Evolutionary conservation across 2,329 filamentous ascomycete species (phyloP), one percentile per base, ranked within the genome.

Genomic region (Alternaria burnsii): DNA sequence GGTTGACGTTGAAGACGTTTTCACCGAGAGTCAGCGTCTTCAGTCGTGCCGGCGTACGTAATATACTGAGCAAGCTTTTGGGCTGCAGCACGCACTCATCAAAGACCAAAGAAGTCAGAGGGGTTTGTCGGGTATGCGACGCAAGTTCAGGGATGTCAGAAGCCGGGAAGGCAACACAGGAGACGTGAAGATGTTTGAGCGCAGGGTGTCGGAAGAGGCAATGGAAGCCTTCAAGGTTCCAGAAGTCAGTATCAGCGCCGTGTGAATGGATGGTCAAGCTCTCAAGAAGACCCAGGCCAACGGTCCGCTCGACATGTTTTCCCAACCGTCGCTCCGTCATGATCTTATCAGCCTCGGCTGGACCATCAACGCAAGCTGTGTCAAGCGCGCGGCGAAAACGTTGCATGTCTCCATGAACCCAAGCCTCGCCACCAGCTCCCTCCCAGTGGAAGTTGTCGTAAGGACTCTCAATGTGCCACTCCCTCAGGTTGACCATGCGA

Each of bases 181-280:
- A 78, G 4, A 76, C 41, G 40, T 78, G 75, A 9, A 78, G 66
- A 42, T 70, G 60, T 3, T 71, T 72, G 3, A 78, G 71, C 18
- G 64, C 67, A 1, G 76, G 76, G 52, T 78, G 76, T 22, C 68
- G 73, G 52, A 78, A 78, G 12, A 78, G 67, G 43, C 72, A 76
- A 57, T 76, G 68, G 47, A 71, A 77, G 28, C 62, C 68, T 18
- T 67, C 65, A 5, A 78, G 69, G 7, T 67, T 51, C 75, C 75
- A 78, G 55, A 76, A 77, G 41, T 77, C 73, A 6, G 71, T 60
- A 20, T 62, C 48, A 9, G 66, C 47, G 26, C 76, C 76, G 54
- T 78, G 76, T 16, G 75, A 75, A 38, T 78, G 76, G 8, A 78
- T 70, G 0, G 71, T 74, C 34, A 78, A 65, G 55, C 55, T 70